phyloP scores from a whole-genome alignment of 257 asterid species.

The Solanum tarapatanum region DNA sequence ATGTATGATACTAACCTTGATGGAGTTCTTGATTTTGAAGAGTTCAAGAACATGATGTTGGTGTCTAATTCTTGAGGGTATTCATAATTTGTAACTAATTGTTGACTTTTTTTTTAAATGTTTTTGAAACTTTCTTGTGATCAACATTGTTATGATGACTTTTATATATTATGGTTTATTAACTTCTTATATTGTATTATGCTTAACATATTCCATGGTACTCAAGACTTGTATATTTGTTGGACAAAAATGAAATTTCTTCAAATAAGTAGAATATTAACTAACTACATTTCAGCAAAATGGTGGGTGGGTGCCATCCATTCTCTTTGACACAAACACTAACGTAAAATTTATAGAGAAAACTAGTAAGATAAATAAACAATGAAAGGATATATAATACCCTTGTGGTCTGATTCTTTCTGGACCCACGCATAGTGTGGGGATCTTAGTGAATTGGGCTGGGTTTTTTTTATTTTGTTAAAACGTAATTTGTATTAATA shows the following conservation, averaged over 20 bases:
- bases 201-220: neutral
- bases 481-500: neutral
- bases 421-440: neutral
- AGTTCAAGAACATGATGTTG: conserved; percentile 53
- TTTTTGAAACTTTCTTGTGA: neutral
- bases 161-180: neutral
- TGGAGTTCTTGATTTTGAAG: conserved; percentile 55
- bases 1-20: conserved; percentile 42
- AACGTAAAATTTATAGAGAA: neutral
- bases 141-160: neutral
- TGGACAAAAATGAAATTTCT: neutral
- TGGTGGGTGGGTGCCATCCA: neutral
- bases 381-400: neutral
- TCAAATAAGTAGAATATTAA: neutral
- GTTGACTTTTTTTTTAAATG: neutral
- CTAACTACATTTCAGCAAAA: neutral
- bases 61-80: neutral
- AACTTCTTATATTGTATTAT: neutral
- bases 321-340: neutral
- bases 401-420: neutral
- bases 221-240: neutral
- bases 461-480: no score
- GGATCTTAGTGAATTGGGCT: neutral
- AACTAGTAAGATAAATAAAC: neutral
- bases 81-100: neutral